A percentile compares a stretch with the other conserved stretches of the same genome.
phyloP scores from a whole-genome alignment of 2,329 filamentous ascomycete species.

The Epichloe aotearoae region DNA sequence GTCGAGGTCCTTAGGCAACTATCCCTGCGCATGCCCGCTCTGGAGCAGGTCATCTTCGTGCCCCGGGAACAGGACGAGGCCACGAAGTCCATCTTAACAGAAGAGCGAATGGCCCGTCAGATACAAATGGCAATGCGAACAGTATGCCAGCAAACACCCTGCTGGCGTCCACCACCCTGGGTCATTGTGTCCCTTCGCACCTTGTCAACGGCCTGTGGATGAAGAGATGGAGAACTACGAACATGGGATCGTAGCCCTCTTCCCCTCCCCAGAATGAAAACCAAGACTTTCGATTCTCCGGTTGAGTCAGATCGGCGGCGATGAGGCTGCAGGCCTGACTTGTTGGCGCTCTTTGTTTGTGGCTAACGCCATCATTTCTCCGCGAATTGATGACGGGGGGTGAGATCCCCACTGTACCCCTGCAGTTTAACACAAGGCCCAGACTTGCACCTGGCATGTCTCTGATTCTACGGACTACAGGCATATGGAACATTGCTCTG shows the following conservation, averaged over 20 bases:
- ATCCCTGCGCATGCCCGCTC: constrained; percentile 22
- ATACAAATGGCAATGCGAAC: constrained; percentile 22
- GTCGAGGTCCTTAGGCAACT: constrained; percentile 27
- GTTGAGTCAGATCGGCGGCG: background rate
- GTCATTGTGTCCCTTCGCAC: constrained; percentile 18
- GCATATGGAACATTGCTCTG: background rate
- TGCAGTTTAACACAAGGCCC: background rate
- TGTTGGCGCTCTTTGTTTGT: background rate
- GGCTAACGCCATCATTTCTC: background rate
- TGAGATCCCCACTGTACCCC: background rate
- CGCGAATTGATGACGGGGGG: background rate
- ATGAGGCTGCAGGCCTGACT: background rate
- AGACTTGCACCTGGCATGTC: background rate
- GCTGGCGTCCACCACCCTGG: constrained; percentile 24
- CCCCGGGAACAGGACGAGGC: constrained; percentile 23
- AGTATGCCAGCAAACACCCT: constrained; percentile 16
- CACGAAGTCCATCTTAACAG: constrained; percentile 16
- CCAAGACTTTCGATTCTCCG: background rate
- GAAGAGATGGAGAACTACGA: background rate
- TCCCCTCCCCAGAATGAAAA: background rate
- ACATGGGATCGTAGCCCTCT: background rate
- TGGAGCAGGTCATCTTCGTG: constrained; percentile 32
- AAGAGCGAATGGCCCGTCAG: constrained; percentile 23
- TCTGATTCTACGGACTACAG: background rate
- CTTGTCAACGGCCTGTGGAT: constrained; percentile 3